These are phyloP conservation scores for Aspergillus oerlinghausenensis DNA, from an alignment of 2,329 filamentous ascomycete species.

Conservation along the genomic window DNA sequence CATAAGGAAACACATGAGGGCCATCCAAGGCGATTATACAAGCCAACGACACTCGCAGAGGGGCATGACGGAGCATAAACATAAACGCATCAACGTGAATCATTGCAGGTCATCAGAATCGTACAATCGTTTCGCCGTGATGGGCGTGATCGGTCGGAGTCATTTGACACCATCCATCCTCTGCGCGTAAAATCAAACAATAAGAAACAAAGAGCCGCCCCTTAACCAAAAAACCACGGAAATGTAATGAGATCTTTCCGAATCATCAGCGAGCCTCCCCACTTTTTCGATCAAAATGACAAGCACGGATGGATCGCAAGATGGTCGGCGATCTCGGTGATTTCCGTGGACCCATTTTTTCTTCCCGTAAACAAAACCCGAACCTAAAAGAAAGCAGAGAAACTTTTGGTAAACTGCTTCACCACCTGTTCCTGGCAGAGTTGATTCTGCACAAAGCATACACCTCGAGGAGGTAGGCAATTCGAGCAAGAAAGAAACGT, in stretches of 20 bases:
- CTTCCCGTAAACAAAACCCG: slow-evolving; percentile 10
- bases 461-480: slow-evolving; percentile 1
- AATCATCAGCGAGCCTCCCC: slow-evolving; percentile 9
- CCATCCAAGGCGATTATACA: slow-evolving; percentile 14
- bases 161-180: slow-evolving; percentile 12
- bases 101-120: slow-evolving; percentile 25
- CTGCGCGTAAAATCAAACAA: slow-evolving; percentile 10
- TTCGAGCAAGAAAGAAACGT: background rate
- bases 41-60: slow-evolving; percentile 2
- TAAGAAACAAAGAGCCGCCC: slow-evolving; percentile 17
- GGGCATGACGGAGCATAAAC: slow-evolving; percentile 6
- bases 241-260: slow-evolving; percentile 8
- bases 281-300: slow-evolving; percentile 10
- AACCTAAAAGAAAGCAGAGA: slow-evolving; percentile 11
- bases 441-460: background rate
- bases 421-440: background rate
- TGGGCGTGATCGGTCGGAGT: slow-evolving; percentile 19
- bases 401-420: slow-evolving; percentile 5
- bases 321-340: background rate
- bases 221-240: slow-evolving; percentile 3
- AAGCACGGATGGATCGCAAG: slow-evolving; percentile 1
- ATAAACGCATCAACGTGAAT: slow-evolving; percentile 11
- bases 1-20: slow-evolving; percentile 10
- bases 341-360: slow-evolving; percentile 2
- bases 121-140: slow-evolving; percentile 25